Evolutionary conservation across 2,329 filamentous ascomycete genomes (phyloP).

Genomic region (Cryphonectria radicalis): DNA sequence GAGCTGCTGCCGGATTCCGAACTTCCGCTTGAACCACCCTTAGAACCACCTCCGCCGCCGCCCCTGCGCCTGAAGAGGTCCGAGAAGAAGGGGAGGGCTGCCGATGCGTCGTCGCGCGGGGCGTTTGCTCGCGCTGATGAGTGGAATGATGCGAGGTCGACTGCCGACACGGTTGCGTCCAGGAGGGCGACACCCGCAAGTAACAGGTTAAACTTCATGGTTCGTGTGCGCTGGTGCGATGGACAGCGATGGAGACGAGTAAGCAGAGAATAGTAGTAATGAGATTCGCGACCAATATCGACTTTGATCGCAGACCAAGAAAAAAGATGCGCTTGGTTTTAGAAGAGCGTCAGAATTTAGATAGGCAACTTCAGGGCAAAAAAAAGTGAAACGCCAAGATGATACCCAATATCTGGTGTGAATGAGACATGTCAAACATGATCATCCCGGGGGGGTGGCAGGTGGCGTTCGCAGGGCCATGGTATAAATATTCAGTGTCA

Average conservation of each 20-base stretch:
- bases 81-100: conserved; percentile 35
- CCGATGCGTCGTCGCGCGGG: conserved; percentile 29
- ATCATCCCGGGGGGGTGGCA: not conserved
- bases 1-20: conserved; percentile 21
- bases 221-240: not conserved
- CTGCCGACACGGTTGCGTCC: conserved; percentile 32
- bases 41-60: conserved; percentile 58
- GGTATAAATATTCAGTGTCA: not conserved
- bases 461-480: not conserved
- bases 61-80: conserved; percentile 65
- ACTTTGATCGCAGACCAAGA: not conserved
- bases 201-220: conserved; percentile 20
- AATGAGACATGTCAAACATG: not conserved
- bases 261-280: too few species aligned
- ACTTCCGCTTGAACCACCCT: conserved; percentile 40
- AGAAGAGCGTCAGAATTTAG: not conserved
- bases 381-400: conserved; percentile 10
- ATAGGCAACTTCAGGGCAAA: not conserved
- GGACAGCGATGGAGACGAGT: not conserved
- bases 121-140: conserved; percentile 22
- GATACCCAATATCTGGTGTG: too few species aligned
- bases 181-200: conserved; percentile 25
- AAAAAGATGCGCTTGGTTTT: not conserved
- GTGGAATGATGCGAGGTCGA: conserved; percentile 28
- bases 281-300: not conserved